Percentiles rank a stretch among this genome's conserved stretches.
Conservation (phyloP, 805 yeast species). For the Starmerella bombicola region DNA sequence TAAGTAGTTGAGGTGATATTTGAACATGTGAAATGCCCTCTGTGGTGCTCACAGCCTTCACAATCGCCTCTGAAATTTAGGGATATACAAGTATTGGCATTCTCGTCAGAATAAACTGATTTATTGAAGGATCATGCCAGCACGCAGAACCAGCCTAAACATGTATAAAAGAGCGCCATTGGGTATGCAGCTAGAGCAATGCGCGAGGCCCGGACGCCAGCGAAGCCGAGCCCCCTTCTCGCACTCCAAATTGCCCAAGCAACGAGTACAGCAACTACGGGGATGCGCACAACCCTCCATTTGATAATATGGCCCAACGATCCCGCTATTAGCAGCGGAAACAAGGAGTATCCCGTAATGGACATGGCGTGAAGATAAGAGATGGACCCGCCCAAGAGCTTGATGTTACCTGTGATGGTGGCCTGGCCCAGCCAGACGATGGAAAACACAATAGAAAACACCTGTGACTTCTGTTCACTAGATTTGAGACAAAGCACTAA, state of each 20-base stretch:
- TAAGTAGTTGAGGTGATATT: no score
- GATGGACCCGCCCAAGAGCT: slow-evolving; percentile 47
- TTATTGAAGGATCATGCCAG: slow-evolving; percentile 33
- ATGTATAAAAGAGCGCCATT: slow-evolving; percentile 48
- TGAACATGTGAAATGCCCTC: no score
- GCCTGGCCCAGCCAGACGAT: slow-evolving; percentile 52
- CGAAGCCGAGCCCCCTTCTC: slow-evolving; percentile 42
- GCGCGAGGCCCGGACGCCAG: slow-evolving; percentile 54
- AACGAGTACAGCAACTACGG: slow-evolving; percentile 36
- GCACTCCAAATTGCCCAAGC: slow-evolving; percentile 58
- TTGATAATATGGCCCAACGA: slow-evolving; percentile 38
- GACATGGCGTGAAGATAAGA: slow-evolving; percentile 57
- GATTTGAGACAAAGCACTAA: slow-evolving; percentile 38
- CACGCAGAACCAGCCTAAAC: slow-evolving; percentile 54
- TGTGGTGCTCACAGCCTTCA: no score
- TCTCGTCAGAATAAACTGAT: no score
- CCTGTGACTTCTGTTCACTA: slow-evolving; percentile 36
- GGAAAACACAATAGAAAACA: slow-evolving; percentile 53
- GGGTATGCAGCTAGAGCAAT: slow-evolving; percentile 54
- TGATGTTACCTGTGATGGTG: slow-evolving; percentile 51
- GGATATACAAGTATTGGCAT: no score
- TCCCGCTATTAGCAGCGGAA: slow-evolving; percentile 50
- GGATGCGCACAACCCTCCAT: slow-evolving; percentile 39
- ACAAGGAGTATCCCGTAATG: slow-evolving; percentile 57
- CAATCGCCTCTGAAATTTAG: no score